A percentile compares a stretch with the other conserved stretches of the same genome.
These are phyloP conservation scores for Climacium dendroides DNA, from an alignment of 225 moss, liverwort and hornwort genomes.

Conservation along the genomic window DNA sequence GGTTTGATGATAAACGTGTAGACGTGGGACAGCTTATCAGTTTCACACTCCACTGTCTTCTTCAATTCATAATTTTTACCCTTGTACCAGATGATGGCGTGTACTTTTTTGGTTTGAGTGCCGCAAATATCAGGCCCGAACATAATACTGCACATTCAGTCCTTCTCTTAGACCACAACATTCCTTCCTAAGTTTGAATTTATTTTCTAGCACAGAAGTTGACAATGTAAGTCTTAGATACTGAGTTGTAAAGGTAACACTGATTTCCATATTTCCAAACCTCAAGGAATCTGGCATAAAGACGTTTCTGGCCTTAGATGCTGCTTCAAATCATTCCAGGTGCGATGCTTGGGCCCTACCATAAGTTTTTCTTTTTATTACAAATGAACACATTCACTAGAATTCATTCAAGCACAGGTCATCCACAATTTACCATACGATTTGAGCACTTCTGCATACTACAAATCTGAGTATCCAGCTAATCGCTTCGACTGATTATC, in stretches of 20 bases:
- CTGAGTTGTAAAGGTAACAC: background rate
- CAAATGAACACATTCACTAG: background rate
- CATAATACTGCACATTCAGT: slow-evolving; percentile 65
- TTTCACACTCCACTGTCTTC: slow-evolving; percentile 69
- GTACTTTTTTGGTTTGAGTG: slow-evolving; percentile 68
- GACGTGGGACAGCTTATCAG: slow-evolving; percentile 80
- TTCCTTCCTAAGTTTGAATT: background rate
- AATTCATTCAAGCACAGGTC: background rate
- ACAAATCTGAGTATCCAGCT: background rate
- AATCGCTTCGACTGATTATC: background rate
- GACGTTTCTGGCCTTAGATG: background rate
- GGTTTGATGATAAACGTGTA: slow-evolving; percentile 79
- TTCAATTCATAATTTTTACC: slow-evolving; percentile 76
- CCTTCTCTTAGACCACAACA: background rate
- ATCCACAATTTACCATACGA: background rate
- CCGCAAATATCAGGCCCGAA: slow-evolving; percentile 94
- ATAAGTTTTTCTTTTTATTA: background rate
- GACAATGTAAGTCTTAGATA: background rate
- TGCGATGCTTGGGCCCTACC: background rate
- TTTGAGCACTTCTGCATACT: background rate
- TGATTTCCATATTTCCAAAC: background rate
- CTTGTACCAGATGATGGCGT: slow-evolving; percentile 87
- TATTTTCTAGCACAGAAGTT: background rate
- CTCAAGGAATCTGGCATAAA: background rate
- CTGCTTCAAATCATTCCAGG: background rate